Evolutionary conservation across 1,284 basidiomycete genomes (phyloP).

Genomic region (Cerioporus squamosus): DNA sequence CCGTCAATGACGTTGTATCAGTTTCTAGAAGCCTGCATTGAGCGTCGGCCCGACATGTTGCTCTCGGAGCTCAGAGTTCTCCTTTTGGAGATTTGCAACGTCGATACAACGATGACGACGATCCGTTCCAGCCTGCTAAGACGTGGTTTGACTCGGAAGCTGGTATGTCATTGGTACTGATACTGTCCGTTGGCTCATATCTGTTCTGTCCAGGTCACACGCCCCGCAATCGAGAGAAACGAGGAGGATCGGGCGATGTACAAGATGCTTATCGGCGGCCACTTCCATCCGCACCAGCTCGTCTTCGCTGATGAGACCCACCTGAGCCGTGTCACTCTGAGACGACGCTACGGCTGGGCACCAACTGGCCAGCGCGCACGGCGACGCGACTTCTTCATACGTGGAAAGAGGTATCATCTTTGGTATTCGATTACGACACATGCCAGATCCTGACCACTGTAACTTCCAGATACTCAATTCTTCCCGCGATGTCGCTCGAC

Average conservation of each 20-base stretch:
- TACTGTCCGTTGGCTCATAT: neutral
- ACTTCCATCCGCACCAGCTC: neutral
- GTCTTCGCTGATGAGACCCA: slow-evolving; percentile 24
- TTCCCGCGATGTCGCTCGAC: slow-evolving; percentile 24
- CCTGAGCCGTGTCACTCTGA: slow-evolving; percentile 30
- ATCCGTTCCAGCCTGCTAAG: neutral
- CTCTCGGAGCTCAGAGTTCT: neutral
- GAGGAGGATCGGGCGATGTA: neutral
- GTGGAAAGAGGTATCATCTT: neutral
- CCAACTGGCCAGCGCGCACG: slow-evolving; percentile 28
- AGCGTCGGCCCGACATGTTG: neutral
- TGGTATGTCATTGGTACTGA: neutral
- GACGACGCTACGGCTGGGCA: slow-evolving; percentile 34
- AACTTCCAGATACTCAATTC: slow-evolving; percentile 23
- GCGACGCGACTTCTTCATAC: slow-evolving; percentile 33
- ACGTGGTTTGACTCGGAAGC: neutral
- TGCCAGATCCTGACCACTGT: no score
- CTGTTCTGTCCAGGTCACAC: neutral
- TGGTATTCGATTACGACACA: no score
- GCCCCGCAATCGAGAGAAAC: slow-evolving; percentile 1
- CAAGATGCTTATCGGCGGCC: neutral
- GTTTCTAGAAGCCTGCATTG: neutral
- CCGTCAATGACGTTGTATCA: neutral
- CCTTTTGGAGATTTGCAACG: neutral
- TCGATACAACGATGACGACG: neutral